These are phyloP conservation scores for Choanephora cucurbitarum DNA, from an alignment of 371 early-diverging fungal species.

Conservation along the genomic window DNA sequence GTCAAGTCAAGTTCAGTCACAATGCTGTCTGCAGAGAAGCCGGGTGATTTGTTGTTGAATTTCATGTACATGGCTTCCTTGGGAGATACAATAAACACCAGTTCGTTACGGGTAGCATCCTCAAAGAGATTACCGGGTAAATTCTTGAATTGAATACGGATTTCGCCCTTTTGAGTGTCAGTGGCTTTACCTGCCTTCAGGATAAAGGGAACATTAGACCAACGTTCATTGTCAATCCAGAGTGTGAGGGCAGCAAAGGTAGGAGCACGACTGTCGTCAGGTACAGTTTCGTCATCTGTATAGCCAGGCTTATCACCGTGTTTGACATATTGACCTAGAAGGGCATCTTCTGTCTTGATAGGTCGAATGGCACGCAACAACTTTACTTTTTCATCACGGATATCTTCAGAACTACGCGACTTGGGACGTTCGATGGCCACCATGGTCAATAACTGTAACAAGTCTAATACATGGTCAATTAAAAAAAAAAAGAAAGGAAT, in stretches of 20 bases:
- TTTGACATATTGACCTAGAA: conserved; percentile 89
- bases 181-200: conserved; percentile 95
- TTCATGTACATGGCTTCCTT: conserved; percentile 95
- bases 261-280: conserved; percentile 73
- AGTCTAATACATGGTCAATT: not conserved
- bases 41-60: conserved; percentile 91
- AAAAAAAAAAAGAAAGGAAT: too few relatives aligned
- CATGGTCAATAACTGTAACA: conserved; percentile 71
- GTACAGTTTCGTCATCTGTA: conserved; percentile 87
- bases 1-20: conserved; percentile 92
- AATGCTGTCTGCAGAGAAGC: conserved; percentile 64
- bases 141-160: conserved; percentile 95
- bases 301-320: conserved; percentile 86
- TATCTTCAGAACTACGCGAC: conserved; percentile 77
- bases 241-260: conserved; percentile 91
- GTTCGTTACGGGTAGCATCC: conserved; percentile 84
- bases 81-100: conserved; percentile 94
- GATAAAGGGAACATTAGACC: conserved; percentile 96
- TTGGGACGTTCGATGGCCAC: conserved; percentile 91
- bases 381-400: conserved; percentile 90
- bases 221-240: conserved; percentile 91
- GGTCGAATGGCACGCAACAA: conserved; percentile 80
- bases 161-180: conserved; percentile 86
- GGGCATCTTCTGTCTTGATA: conserved; percentile 70
- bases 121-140: conserved; percentile 76